Evolutionary conservation across 805 yeast species (phyloP).

Genomic region (Candida andamanensis): DNA sequence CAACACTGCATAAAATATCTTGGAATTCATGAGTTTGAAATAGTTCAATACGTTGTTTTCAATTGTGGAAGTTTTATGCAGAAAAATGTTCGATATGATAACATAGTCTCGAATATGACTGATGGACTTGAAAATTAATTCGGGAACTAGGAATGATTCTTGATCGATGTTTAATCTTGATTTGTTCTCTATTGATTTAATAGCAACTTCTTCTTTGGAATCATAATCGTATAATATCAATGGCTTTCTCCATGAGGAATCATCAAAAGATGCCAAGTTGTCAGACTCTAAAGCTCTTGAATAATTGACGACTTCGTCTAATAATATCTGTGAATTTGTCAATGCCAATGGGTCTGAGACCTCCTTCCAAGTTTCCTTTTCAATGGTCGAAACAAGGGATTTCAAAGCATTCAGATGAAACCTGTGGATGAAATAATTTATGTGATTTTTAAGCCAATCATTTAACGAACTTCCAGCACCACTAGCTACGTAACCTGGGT

Average conservation of each 20-base stretch:
- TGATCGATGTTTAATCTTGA: conserved; percentile 11
- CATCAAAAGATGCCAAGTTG: conserved; percentile 19
- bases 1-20: conserved; percentile 54
- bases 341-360: conserved; percentile 45
- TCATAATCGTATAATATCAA: conserved; percentile 19
- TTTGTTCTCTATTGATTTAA: not conserved
- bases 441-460: conserved; percentile 62
- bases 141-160: conserved; percentile 27
- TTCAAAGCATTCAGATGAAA: conserved; percentile 50
- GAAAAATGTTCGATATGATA: conserved; percentile 53
- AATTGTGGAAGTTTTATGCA: conserved; percentile 34
- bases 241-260: conserved; percentile 21
- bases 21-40: conserved; percentile 45
- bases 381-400: conserved; percentile 45
- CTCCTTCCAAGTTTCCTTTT: conserved; percentile 78
- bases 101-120: conserved; percentile 46
- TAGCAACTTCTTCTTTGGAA: not conserved
- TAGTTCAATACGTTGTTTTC: conserved; percentile 42
- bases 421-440: conserved; percentile 51
- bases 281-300: conserved; percentile 18
- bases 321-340: conserved; percentile 16
- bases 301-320: conserved; percentile 22
- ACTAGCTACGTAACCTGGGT: conserved; percentile 58
- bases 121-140: conserved; percentile 18
- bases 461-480: conserved; percentile 50